Evolutionary conservation across 2,329 filamentous ascomycete species (phyloP).

Genomic region (Penicillium sp.): DNA sequence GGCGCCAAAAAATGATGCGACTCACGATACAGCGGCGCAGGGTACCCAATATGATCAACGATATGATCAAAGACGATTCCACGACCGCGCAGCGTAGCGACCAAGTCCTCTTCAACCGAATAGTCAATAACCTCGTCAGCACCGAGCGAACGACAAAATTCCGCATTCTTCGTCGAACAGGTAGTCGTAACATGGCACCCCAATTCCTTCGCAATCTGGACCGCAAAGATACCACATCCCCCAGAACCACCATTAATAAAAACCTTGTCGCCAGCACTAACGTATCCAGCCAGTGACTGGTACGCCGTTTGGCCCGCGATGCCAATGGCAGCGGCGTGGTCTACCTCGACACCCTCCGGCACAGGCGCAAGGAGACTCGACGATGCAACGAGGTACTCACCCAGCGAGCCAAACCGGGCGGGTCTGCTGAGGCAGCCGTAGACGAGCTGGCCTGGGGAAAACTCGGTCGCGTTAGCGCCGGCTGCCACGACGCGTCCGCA

Average conservation of each 20-base stretch:
- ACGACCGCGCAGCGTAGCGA: constrained; percentile 44
- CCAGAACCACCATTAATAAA: constrained; percentile 63
- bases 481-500: constrained; percentile 40
- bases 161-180: constrained; percentile 55
- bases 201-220: constrained; percentile 59
- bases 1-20: constrained; percentile 50
- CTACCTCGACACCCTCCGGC: constrained; percentile 43
- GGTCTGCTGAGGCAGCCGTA: constrained; percentile 41
- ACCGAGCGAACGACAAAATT: constrained; percentile 54
- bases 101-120: constrained; percentile 45
- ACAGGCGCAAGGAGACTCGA: constrained; percentile 36
- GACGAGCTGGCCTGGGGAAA: constrained; percentile 43
- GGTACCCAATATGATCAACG: constrained; percentile 55
- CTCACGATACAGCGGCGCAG: constrained; percentile 49
- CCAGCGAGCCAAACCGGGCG: constrained; percentile 41
- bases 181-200: constrained; percentile 56
- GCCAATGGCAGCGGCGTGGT: constrained; percentile 40
- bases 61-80: constrained; percentile 50
- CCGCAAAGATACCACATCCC: constrained; percentile 56
- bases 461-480: constrained; percentile 26
- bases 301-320: constrained; percentile 47
- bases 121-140: constrained; percentile 62
- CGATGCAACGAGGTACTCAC: constrained; percentile 42
- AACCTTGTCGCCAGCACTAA: constrained; percentile 50
- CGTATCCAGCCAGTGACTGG: constrained; percentile 44